phyloP scores from a whole-genome alignment of 768 basidiomycete species.

The Tulasnella calospora region DNA sequence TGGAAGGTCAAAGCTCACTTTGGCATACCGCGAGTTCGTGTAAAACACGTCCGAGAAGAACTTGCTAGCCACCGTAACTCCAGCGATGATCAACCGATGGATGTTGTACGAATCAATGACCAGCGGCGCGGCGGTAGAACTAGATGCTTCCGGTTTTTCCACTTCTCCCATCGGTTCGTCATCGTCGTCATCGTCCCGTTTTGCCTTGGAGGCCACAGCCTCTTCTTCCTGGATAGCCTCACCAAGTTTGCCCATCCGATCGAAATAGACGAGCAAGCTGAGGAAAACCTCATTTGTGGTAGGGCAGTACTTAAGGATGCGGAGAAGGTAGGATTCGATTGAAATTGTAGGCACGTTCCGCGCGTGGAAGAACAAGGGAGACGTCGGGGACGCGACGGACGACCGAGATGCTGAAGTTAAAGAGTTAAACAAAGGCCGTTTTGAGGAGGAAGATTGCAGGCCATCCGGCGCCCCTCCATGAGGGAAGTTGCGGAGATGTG shows the following conservation, averaged over 20 bases:
- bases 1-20: constrained; percentile 50
- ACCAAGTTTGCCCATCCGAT: constrained; percentile 78
- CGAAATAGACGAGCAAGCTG: constrained; percentile 91
- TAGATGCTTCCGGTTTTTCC: not conserved
- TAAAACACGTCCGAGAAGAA: constrained; percentile 99
- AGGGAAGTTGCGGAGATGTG: constrained; percentile 35
- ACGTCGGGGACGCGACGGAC: constrained; percentile 69
- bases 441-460: constrained; percentile 29
- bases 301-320: constrained; percentile 97
- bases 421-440: constrained; percentile 52
- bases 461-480: constrained; percentile 28
- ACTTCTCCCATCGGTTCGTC: constrained; percentile 9
- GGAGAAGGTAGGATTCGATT: constrained; percentile 88
- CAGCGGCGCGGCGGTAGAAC: constrained; percentile 37
- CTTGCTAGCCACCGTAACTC: constrained; percentile 98
- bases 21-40: constrained; percentile 97
- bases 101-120: constrained; percentile 97
- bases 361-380: constrained; percentile 90
- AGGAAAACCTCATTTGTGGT: constrained; percentile 98
- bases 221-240: constrained; percentile 34
- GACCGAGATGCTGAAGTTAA: constrained; percentile 73
- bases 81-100: constrained; percentile 93
- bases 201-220: not conserved
- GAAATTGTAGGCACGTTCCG: constrained; percentile 92
- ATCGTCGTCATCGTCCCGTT: not conserved